These are phyloP conservation scores for Strigomonas galati DNA, from an alignment of 208 protist genomes.

Conservation along the genomic window DNA sequence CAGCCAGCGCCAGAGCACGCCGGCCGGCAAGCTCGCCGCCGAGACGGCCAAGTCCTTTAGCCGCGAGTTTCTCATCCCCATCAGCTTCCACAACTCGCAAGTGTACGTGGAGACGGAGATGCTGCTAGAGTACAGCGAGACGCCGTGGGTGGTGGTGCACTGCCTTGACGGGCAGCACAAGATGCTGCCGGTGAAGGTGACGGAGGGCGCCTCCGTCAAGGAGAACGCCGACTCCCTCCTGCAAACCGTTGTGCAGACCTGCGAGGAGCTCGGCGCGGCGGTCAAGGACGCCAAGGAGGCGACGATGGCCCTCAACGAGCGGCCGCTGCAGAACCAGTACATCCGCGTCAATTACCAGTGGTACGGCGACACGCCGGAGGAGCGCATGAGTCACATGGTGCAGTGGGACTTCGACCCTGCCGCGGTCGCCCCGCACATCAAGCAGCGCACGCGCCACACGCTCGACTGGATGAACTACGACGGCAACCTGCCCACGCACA, in stretches of 20 bases:
- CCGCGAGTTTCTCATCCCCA: slow-evolving; percentile 80
- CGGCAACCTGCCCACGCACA: slow-evolving; percentile 78
- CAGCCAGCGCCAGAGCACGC: slow-evolving; percentile 64
- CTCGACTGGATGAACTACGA: slow-evolving; percentile 87
- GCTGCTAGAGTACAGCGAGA: slow-evolving; percentile 89
- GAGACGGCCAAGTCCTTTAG: slow-evolving; percentile 57
- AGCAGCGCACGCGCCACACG: slow-evolving; percentile 64
- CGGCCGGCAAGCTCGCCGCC: slow-evolving; percentile 35
- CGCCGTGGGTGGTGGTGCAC: slow-evolving; percentile 84
- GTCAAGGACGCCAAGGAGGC: slow-evolving; percentile 64
- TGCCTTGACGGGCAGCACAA: slow-evolving; percentile 69
- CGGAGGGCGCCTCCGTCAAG: slow-evolving; percentile 13
- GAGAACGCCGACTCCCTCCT: slow-evolving; percentile 49
- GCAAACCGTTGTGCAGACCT: slow-evolving; percentile 45
- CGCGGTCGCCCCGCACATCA: slow-evolving; percentile 47
- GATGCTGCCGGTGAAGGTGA: slow-evolving; percentile 45
- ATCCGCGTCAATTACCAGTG: slow-evolving; percentile 90
- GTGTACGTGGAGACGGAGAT: slow-evolving; percentile 90
- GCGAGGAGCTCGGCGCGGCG: slow-evolving; percentile 51
- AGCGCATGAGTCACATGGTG: slow-evolving; percentile 81
- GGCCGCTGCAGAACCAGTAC: slow-evolving; percentile 87
- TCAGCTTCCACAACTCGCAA: slow-evolving; percentile 92
- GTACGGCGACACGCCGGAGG: slow-evolving; percentile 87
- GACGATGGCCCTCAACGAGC: slow-evolving; percentile 70
- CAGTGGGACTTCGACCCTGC: slow-evolving; percentile 81